Base-by-base conservation (phyloP, 345 rosid species). In the Chamaenerion angustifolium region DNA sequence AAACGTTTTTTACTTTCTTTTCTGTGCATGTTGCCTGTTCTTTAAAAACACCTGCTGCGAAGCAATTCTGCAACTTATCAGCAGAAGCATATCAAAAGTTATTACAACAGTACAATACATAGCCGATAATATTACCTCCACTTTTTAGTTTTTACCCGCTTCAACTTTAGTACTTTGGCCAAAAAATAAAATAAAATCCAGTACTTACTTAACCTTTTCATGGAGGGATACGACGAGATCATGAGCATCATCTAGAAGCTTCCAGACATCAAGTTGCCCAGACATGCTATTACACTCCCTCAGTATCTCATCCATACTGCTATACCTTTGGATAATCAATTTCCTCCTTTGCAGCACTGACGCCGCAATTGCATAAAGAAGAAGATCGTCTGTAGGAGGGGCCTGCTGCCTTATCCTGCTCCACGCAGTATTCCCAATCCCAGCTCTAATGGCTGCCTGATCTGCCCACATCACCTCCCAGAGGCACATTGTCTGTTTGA, bases 401-500 rank as follows among this genome's bases (percentile, higher is more conserved):
- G 88, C 90, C 0, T 76, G 66, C 63, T 80, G 94, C 59, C 88
- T 77, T 61, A 88, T 80, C 43, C 77, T 66, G 67, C 82, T 78
- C 98, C 98, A 88, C 0, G 95, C 80, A 17, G 96, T 73, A 55
- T 77, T 88, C 42, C 94, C 88, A 1, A 92, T 61, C 59, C 94
- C 89, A 6, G 86, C 86, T 64, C 95, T 82, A 21, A 82, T 71
- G 14, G 99, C 94, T 41, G 95, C 96, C 64, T 84, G 96, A 69
- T 92, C 96, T 16, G 96, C 99, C 99, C 99, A 88, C 72, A 92
- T 76, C 42, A 88, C 96, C 71, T 92, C 99, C 99, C 99, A 92
- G 3, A 92, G 85, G 74, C 73, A 67, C 50, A 77, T 42, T 6
- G 99, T 82, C 60, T 92, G 95, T 52, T 92, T 95, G 54, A 88